These are phyloP conservation scores for Tuber microsphaerosporum DNA, from an alignment of 495 filamentous ascomycete species.

Conservation along the genomic window DNA sequence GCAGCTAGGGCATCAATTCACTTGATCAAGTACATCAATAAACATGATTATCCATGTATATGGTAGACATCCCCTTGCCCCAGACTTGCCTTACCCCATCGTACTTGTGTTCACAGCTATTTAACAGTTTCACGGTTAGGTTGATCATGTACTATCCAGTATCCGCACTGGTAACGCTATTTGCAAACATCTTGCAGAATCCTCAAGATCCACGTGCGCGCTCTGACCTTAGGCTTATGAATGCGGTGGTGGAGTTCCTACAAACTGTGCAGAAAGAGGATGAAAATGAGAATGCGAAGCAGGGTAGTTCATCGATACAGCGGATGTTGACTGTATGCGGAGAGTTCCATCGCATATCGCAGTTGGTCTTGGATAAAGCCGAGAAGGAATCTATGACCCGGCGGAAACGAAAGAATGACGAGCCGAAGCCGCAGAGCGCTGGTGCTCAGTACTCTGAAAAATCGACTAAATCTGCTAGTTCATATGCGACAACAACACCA, in stretches of 20 bases:
- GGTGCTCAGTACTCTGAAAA: slow-evolving; percentile 14
- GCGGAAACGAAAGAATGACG: slow-evolving; percentile 67
- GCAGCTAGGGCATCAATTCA: slow-evolving; percentile 89
- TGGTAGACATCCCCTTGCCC: slow-evolving; percentile 57
- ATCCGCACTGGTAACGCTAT: slow-evolving; percentile 87
- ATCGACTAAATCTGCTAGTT: slow-evolving; percentile 12
- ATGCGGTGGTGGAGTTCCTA: slow-evolving; percentile 82
- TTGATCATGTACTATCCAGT: slow-evolving; percentile 96
- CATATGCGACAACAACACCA: slow-evolving; percentile 12
- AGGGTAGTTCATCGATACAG: slow-evolving; percentile 73
- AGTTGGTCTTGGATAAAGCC: slow-evolving; percentile 80
- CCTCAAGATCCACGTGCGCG: slow-evolving; percentile 81
- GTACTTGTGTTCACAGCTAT: not conserved
- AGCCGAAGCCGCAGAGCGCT: slow-evolving; percentile 14
- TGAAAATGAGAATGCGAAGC: slow-evolving; percentile 46
- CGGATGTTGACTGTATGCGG: slow-evolving; percentile 89
- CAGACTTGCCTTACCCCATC: slow-evolving; percentile 4
- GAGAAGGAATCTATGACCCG: slow-evolving; percentile 71
- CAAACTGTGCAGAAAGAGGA: slow-evolving; percentile 58
- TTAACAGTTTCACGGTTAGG: slow-evolving; percentile 49
- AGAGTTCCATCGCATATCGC: slow-evolving; percentile 92
- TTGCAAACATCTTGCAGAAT: slow-evolving; percentile 95
- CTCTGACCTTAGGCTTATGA: slow-evolving; percentile 85
- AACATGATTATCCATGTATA: slow-evolving; percentile 88
- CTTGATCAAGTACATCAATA: slow-evolving; percentile 88